Evolutionary conservation across 139 green algal genomes (phyloP).

Genomic region (Haematococcus sp.): DNA sequence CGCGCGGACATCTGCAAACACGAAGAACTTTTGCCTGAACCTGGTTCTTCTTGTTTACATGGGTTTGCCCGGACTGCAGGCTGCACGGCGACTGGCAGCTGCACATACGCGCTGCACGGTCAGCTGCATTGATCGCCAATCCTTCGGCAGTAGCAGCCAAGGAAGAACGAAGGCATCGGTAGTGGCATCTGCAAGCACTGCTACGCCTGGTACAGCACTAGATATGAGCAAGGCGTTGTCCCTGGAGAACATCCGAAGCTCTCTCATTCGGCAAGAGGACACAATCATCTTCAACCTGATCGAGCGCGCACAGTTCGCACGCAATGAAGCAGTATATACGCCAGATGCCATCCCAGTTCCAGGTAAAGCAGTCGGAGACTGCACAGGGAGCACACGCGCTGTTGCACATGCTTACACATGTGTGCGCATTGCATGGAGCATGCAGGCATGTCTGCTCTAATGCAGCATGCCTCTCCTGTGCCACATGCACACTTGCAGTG

Average conservation of each 20-base stretch:
- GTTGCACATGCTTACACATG: not conserved
- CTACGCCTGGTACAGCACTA: not conserved
- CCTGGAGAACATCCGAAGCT: constrained; percentile 79
- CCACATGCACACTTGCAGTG: constrained; percentile 21
- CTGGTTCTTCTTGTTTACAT: no score
- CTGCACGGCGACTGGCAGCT: no score
- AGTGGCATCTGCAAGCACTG: no score
- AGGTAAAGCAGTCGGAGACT: constrained; percentile 21
- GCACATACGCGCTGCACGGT: no score
- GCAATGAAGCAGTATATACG: constrained; percentile 83
- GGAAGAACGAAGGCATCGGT: no score
- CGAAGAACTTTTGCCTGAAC: no score
- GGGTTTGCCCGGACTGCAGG: no score
- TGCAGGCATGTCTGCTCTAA: not conserved
- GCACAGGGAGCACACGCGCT: not conserved
- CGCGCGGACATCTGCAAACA: no score
- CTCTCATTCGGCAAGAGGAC: constrained; percentile 92
- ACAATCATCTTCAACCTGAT: constrained; percentile 98
- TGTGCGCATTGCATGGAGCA: not conserved
- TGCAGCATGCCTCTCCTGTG: not conserved
- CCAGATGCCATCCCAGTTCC: constrained; percentile 70
- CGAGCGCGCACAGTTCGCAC: constrained; percentile 89
- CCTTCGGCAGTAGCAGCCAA: no score
- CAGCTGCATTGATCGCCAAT: no score
- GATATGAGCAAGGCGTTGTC: constrained; percentile 54